Conservation (phyloP, 306 rosid species). For the Myrica gale region DNA sequence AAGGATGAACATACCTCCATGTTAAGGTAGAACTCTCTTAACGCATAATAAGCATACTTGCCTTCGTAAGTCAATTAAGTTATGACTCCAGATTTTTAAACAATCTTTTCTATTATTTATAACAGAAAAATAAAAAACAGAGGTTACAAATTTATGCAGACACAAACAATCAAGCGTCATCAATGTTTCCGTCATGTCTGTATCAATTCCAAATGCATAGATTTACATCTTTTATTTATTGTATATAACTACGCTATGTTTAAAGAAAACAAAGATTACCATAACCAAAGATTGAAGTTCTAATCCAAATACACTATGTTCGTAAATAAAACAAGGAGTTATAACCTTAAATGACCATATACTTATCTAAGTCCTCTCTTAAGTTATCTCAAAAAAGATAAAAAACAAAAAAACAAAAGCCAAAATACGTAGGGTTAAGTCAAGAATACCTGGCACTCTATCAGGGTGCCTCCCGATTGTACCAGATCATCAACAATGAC, state of each 20-base stretch:
- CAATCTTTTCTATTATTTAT: neutral
- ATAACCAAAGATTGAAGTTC: neutral
- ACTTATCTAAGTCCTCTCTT: neutral
- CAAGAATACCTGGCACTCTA: slow-evolving; percentile 80
- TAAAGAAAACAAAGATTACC: too few relatives aligned
- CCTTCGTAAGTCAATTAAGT: neutral
- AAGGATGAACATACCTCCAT: neutral
- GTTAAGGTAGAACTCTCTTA: neutral
- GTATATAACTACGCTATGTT: neutral
- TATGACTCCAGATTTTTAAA: neutral
- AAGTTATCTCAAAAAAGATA: slow-evolving; percentile 5
- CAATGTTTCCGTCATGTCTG: neutral
- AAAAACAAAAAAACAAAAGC: neutral
- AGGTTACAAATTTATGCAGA: neutral
- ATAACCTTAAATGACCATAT: neutral
- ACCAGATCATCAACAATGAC: slow-evolving; percentile 98
- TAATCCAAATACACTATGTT: neutral
- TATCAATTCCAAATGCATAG: neutral
- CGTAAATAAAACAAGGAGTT: neutral
- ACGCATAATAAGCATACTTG: neutral
- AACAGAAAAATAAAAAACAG: neutral
- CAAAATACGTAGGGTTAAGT: slow-evolving; percentile 9
- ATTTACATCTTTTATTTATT: neutral
- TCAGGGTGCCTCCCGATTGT: slow-evolving; percentile 94
- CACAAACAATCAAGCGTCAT: too few relatives aligned